Evolutionary conservation across 176 grass and related monocot genomes (phyloP).

Genomic region (Avena sativa): DNA sequence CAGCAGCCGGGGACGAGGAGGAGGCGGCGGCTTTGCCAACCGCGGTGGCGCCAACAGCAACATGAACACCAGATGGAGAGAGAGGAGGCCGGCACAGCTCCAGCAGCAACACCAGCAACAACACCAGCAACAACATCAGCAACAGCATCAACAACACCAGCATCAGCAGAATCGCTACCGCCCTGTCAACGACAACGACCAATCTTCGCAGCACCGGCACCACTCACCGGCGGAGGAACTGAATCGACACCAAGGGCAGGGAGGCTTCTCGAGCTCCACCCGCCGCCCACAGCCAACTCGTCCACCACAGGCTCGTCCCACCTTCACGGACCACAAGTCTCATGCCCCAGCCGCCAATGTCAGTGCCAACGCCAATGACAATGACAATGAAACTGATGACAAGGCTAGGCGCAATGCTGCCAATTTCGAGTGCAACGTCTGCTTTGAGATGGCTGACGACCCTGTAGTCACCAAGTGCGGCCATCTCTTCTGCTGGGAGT

Average conservation of each 20-base stretch:
- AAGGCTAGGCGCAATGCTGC: slow-evolving; percentile 47
- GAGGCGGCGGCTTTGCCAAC: slow-evolving; percentile 23
- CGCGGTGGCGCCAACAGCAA: slow-evolving; percentile 17
- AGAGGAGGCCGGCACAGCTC: neutral
- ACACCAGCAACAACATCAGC: neutral
- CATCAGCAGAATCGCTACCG: slow-evolving; percentile 27
- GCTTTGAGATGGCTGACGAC: slow-evolving; percentile 79
- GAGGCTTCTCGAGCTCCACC: slow-evolving; percentile 20
- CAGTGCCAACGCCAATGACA: slow-evolving; percentile 3
- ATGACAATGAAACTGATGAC: slow-evolving; percentile 32
- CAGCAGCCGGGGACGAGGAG: slow-evolving; percentile 20
- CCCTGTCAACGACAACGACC: slow-evolving; percentile 17
- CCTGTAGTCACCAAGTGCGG: slow-evolving; percentile 89
- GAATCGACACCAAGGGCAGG: neutral
- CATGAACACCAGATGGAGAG: slow-evolving; percentile 16
- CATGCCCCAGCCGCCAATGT: neutral
- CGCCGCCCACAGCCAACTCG: slow-evolving; percentile 1
- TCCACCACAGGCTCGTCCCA: neutral
- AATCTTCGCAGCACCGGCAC: neutral
- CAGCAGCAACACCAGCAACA: neutral
- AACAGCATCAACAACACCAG: neutral
- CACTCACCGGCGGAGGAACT: neutral
- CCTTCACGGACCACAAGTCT: slow-evolving; percentile 32
- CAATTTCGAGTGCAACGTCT: slow-evolving; percentile 89
- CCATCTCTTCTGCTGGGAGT: slow-evolving; percentile 93